Percentiles rank a stretch among this genome's conserved stretches.
These are phyloP conservation scores for Astrephomene gubernaculifera DNA, from an alignment of 139 green algal genomes.

Conservation along the genomic window DNA sequence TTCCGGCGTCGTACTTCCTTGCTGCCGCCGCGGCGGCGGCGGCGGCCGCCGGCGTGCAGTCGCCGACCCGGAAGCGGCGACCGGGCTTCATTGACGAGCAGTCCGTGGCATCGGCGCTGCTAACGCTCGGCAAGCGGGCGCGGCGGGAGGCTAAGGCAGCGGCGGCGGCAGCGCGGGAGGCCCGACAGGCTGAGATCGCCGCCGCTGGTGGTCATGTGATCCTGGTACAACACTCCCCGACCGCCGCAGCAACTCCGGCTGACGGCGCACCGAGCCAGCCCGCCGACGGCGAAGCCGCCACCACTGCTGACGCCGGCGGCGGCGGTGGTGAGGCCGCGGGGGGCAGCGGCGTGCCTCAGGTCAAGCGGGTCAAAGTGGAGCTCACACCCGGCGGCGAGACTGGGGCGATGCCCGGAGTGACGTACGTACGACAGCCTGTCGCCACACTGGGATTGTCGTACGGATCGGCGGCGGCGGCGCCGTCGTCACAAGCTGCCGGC, in stretches of 20 bases:
- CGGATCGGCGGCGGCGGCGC: neutral
- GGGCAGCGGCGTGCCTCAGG: neutral
- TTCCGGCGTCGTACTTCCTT: constrained; percentile 5
- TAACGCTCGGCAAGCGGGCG: constrained; percentile 20
- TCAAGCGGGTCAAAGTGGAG: constrained; percentile 32
- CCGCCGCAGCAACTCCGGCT: no score
- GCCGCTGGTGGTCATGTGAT: constrained; percentile 13
- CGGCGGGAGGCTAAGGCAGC: constrained; percentile 31
- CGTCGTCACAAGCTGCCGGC: no score
- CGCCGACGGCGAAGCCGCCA: neutral
- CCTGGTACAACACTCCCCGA: neutral
- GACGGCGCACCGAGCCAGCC: no score
- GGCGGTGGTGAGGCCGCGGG: neutral
- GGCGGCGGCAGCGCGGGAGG: constrained; percentile 21
- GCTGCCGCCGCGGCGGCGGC: constrained; percentile 20
- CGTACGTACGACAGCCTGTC: neutral
- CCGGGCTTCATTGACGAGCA: constrained; percentile 42
- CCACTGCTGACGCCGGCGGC: neutral
- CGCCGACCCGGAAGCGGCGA: constrained; percentile 25
- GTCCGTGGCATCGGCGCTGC: constrained; percentile 24
- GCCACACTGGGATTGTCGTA: neutral
- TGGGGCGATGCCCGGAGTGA: constrained; percentile 1
- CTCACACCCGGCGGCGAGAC: neutral
- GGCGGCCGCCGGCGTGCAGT: neutral
- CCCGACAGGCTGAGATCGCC: constrained; percentile 24